Conservation (phyloP, 805 yeast species). For the Saccharomycopsis microspora region DNA sequence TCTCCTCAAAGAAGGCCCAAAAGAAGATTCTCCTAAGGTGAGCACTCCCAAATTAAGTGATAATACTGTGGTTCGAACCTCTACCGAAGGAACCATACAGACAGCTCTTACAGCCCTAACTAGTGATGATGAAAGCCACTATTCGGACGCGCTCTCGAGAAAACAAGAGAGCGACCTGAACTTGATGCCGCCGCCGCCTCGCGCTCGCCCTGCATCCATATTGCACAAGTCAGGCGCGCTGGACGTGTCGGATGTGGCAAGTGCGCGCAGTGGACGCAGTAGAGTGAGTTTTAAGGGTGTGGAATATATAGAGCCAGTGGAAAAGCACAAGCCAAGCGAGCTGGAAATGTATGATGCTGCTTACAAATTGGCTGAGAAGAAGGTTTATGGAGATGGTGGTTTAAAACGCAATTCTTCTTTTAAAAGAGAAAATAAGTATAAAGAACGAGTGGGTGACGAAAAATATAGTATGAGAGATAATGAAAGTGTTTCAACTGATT, state of each 20-base stretch:
- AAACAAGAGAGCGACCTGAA: too few relatives aligned
- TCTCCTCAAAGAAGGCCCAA: too few relatives aligned
- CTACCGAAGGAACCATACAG: too few relatives aligned
- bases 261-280: constrained; percentile 9
- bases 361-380: constrained; percentile 9
- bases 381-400: constrained; percentile 6
- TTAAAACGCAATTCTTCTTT: not conserved
- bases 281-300: constrained; percentile 10
- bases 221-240: too few relatives aligned
- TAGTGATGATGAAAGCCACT: not conserved
- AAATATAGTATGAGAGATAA: not conserved
- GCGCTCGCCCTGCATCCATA: too few relatives aligned
- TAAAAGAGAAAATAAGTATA: not conserved
- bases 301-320: constrained; percentile 4
- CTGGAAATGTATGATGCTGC: constrained; percentile 13
- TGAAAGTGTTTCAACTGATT: too few relatives aligned
- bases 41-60: too few relatives aligned
- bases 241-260: not conserved
- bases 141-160: not conserved
- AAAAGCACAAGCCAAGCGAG: not conserved
- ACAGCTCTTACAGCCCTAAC: too few relatives aligned
- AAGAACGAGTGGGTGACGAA: not conserved
- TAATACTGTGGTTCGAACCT: too few relatives aligned
- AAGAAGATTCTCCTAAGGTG: too few relatives aligned
- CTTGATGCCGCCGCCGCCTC: too few relatives aligned